phyloP scores from a whole-genome alignment of 345 rosid species.

The Eucalyptus regnans region DNA sequence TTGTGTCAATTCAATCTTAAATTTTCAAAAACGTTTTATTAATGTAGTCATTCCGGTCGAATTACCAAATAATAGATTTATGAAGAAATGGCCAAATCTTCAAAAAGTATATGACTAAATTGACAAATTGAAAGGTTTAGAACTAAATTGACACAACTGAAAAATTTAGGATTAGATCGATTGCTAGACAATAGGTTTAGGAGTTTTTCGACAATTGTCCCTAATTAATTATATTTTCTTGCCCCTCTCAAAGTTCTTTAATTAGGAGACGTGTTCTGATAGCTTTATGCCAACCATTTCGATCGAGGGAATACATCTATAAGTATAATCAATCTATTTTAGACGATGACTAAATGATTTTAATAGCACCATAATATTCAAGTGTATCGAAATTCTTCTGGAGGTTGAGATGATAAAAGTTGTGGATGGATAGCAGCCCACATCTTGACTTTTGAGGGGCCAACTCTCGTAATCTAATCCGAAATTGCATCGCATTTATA shows the following conservation, averaged over 20 bases:
- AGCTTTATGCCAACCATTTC: neutral
- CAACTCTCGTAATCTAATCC: neutral
- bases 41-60: rapidly evolving
- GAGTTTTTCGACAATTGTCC: rapidly evolving
- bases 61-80: neutral
- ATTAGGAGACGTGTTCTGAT: neutral
- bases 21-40: too few relatives aligned
- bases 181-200: too few relatives aligned
- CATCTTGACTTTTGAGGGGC: neutral
- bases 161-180: rapidly evolving
- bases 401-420: neutral
- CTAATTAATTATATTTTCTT: neutral
- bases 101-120: too few relatives aligned
- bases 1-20: neutral
- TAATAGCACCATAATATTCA: neutral
- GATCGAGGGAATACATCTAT: neutral
- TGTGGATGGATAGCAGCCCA: neutral
- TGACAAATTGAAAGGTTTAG: rapidly evolving
- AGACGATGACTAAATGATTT: neutral
- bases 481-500: neutral
- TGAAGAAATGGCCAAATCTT: too few relatives aligned
- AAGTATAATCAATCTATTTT: neutral
- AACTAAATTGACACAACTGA: too few relatives aligned
- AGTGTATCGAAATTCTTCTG: neutral
- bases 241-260: neutral